phyloP scores from a whole-genome alignment of 495 filamentous ascomycete genomes.

The Penicillium ochrochloron region DNA sequence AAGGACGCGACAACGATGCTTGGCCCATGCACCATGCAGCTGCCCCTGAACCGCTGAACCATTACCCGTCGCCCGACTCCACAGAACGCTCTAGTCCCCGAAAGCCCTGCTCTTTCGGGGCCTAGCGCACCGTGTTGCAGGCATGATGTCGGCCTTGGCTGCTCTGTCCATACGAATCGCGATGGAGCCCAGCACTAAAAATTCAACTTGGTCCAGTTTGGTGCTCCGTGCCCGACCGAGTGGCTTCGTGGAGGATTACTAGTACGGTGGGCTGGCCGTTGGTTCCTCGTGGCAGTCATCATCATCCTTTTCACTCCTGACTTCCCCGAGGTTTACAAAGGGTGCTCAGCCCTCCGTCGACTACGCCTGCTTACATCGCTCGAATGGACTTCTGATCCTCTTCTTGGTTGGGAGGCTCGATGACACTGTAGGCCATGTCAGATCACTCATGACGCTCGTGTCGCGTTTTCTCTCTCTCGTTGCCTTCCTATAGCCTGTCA shows the following conservation, averaged over 20 bases:
- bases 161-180: conserved; percentile 1
- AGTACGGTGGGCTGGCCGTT: background rate
- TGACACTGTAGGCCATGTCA: conserved; percentile 14
- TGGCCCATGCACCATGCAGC: conserved; percentile 16
- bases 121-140: conserved; percentile 14
- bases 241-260: background rate
- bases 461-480: conserved; percentile 13
- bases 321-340: background rate
- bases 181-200: conserved; percentile 1
- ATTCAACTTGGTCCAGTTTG: background rate
- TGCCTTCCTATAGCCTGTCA: conserved; percentile 19
- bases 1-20: background rate
- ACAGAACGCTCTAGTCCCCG: conserved; percentile 39
- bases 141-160: conserved; percentile 25
- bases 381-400: conserved; percentile 3
- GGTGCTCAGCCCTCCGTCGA: background rate
- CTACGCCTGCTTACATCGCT: background rate
- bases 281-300: conserved; percentile 1
- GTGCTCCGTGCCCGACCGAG: conserved; percentile 8
- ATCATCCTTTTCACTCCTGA: background rate
- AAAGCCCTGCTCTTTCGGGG: conserved; percentile 20
- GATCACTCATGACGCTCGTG: conserved; percentile 9
- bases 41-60: conserved; percentile 20
- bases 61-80: conserved; percentile 13
- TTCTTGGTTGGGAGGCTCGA: conserved; percentile 3